Evolutionary conservation across 345 rosid species (phyloP), one percentile per base, ranked within the genome.

Genomic region (Populus pruinosa): DNA sequence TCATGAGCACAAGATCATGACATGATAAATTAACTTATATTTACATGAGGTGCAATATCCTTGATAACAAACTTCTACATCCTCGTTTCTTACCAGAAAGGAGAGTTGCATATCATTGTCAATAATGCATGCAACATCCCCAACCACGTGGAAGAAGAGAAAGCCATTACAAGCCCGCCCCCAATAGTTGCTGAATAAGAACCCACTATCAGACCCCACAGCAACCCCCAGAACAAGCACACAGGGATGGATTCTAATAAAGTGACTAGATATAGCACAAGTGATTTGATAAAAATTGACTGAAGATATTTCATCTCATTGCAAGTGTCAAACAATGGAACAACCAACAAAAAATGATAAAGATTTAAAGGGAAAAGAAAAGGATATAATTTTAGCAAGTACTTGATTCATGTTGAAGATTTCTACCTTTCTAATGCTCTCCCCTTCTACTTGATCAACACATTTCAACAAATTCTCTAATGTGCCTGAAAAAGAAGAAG

Each of bases 391-490:
- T 74, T 74, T 41, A 23, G 43, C 38, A 62, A 74, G 56, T n/a
- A 63, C 14, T 56, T 38, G 20, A 47, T 35, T 76, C 53, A 39
- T 4, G 18, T 27, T 25, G 56, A 27, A 65, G 66, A 20, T 21
- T 72, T 43, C 36, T 76, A 91, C 98, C 94, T 90, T 84, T 81
- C 84, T 89, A 35, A 89, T 82, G 63, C 88, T 83, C 35, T 88
- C 89, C 72, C 86, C 94, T 82, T 88, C 85, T 55, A 93, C 91
- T 83, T 91, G 90, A 85, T 89, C 96, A 68, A 89, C 77, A 77
- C 85, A 88, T 77, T 85, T 85, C 90, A 91, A 83, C 82, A 93
- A 76, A 85, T 90, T 93, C 85, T 93, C 98, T 84, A 91, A 77
- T 2, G 96, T 72, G 61, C 94, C 98, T 93, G 87, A 38, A 65